Evolutionary conservation across 1,284 basidiomycete genomes (phyloP).

Genomic region (Austroboletus niveus): DNA sequence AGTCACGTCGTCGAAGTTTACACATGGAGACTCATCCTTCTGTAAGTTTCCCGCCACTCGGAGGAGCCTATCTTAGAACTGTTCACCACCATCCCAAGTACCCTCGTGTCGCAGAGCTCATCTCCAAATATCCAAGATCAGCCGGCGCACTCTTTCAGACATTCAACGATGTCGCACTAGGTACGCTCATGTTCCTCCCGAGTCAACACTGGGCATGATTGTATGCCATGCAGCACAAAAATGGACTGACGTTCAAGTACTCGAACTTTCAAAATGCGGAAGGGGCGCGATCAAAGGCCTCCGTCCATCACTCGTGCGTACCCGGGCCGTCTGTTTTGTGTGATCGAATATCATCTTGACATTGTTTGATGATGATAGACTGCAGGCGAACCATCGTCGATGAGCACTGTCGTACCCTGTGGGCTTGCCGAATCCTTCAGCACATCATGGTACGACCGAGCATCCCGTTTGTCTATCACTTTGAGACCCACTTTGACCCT

Average conservation of each 20-base stretch:
- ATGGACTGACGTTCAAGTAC: slow-evolving; percentile 61
- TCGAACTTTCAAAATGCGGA: slow-evolving; percentile 55
- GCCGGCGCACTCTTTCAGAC: slow-evolving; percentile 55
- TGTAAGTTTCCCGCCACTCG: slow-evolving; percentile 12
- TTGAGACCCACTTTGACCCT: neutral
- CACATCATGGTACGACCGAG: slow-evolving; percentile 38
- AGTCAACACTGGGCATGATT: neutral
- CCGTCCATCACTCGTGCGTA: slow-evolving; percentile 52
- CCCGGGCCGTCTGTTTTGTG: neutral
- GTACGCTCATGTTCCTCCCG: slow-evolving; percentile 30
- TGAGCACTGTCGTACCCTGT: slow-evolving; percentile 63
- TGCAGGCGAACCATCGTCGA: slow-evolving; percentile 16
- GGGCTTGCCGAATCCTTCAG: slow-evolving; percentile 64
- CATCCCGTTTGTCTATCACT: slow-evolving; percentile 34
- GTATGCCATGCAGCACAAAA: slow-evolving; percentile 52
- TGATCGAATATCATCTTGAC: neutral
- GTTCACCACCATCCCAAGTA: slow-evolving; percentile 9
- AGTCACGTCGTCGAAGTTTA: neutral
- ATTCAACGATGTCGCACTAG: slow-evolving; percentile 58
- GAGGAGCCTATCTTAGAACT: neutral
- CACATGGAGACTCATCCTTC: slow-evolving; percentile 30
- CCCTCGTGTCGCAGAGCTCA: slow-evolving; percentile 27
- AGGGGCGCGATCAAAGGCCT: slow-evolving; percentile 61
- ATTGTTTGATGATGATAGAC: slow-evolving; percentile 11
- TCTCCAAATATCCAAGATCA: slow-evolving; percentile 52